Conservation (phyloP, 2,329 filamentous ascomycete genomes). For the Monosporascus sp. region DNA sequence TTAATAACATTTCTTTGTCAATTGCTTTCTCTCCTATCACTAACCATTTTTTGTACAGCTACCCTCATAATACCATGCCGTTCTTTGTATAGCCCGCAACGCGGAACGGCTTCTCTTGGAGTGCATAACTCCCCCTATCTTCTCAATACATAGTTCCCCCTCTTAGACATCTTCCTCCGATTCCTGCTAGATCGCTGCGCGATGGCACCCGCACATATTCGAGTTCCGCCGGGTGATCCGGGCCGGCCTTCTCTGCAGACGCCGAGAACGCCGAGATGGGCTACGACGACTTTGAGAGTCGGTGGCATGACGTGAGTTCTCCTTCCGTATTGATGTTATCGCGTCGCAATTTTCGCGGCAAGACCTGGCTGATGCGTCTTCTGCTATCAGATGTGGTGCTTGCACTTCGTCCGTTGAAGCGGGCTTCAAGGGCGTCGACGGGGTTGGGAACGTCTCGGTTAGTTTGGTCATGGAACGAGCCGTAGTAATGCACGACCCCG, state of each 20-base stretch:
- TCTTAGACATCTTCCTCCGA: neutral
- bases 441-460: slow-evolving; percentile 81
- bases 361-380: slow-evolving; percentile 22
- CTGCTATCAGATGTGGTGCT: slow-evolving; percentile 66
- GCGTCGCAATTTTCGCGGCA: neutral
- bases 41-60: neutral
- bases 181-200: slow-evolving; percentile 5
- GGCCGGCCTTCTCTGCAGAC: slow-evolving; percentile 26
- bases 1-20: neutral
- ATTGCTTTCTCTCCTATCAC: neutral
- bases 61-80: slow-evolving; percentile 13
- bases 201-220: slow-evolving; percentile 49
- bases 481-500: slow-evolving; percentile 85
- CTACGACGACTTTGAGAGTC: slow-evolving; percentile 84
- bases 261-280: slow-evolving; percentile 58
- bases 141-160: slow-evolving; percentile 1
- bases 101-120: neutral
- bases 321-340: neutral
- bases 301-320: slow-evolving; percentile 70
- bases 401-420: slow-evolving; percentile 95
- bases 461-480: slow-evolving; percentile 93
- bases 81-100: slow-evolving; percentile 9
- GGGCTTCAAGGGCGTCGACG: slow-evolving; percentile 76
- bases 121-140: slow-evolving; percentile 1
- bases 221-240: slow-evolving; percentile 38